Evolutionary conservation across 495 filamentous ascomycete species (phyloP).

Genomic region (Parmelia sp.): DNA sequence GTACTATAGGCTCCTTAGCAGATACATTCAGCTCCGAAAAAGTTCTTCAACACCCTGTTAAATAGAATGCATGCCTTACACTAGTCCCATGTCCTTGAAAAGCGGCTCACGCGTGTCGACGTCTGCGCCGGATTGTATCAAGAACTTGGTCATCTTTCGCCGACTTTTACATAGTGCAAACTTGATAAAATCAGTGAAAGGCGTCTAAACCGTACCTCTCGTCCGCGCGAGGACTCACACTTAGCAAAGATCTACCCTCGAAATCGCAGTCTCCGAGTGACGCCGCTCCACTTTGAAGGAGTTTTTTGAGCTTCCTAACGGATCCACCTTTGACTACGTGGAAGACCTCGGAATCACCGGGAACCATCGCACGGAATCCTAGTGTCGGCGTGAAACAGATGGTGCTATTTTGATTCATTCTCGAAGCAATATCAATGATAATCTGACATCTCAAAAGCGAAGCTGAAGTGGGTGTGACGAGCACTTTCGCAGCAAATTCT

Average conservation of each 20-base stretch:
- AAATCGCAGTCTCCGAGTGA: not conserved
- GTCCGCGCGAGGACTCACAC: not conserved
- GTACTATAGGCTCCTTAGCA: not conserved
- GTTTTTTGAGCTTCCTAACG: not conserved
- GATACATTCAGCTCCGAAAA: not conserved
- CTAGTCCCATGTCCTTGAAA: not conserved
- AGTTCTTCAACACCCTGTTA: not conserved
- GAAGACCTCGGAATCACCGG: not conserved
- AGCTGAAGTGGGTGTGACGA: not conserved
- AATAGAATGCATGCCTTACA: not conserved
- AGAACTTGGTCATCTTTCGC: not conserved
- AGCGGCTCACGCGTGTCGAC: not conserved
- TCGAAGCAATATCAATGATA: not conserved
- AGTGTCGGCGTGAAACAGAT: not conserved
- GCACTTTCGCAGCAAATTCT: not conserved
- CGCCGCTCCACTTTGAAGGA: not conserved
- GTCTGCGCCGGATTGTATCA: not conserved
- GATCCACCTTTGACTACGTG: not conserved
- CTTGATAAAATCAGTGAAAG: not conserved
- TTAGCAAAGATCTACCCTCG: not conserved
- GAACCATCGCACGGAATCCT: not conserved
- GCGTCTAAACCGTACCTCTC: not conserved
- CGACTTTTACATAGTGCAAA: not conserved
- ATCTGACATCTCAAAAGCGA: not conserved
- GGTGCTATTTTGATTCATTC: not conserved